Evolutionary conservation across 139 green algal species (phyloP).

Genomic region (Diplosphaera chodatii): DNA sequence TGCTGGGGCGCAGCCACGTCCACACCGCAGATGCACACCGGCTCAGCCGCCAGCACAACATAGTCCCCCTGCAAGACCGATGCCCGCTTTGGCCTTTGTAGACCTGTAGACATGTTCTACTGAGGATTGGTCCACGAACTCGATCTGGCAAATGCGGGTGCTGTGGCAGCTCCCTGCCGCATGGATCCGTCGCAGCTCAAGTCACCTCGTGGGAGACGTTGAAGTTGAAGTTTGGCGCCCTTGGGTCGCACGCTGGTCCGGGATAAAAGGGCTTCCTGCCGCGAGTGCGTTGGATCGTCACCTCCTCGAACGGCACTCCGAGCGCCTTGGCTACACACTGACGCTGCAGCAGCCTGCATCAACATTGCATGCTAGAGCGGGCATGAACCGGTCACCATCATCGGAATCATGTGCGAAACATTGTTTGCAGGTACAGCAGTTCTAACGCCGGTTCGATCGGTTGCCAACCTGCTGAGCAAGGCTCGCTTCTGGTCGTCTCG

Average conservation of each 20-base stretch:
- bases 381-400: too few species aligned
- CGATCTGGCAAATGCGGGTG: too few species aligned
- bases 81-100: too few species aligned
- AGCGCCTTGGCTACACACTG: slow-evolving; percentile 12
- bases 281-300: slow-evolving; percentile 47
- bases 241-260: not conserved
- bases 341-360: slow-evolving; percentile 37
- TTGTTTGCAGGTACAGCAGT: too few species aligned
- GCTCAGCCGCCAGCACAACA: slow-evolving; percentile 67
- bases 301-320: slow-evolving; percentile 22
- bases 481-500: slow-evolving; percentile 42
- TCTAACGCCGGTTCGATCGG: too few species aligned
- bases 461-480: slow-evolving; percentile 38
- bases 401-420: too few species aligned
- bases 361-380: too few species aligned
- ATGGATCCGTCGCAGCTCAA: too few species aligned
- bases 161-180: too few species aligned
- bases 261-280: slow-evolving; percentile 61
- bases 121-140: too few species aligned
- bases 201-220: slow-evolving; percentile 82
- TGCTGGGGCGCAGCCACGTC: slow-evolving; percentile 70
- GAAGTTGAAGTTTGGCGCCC: slow-evolving; percentile 80
- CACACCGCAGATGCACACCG: slow-evolving; percentile 59
- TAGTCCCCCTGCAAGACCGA: slow-evolving; percentile 68
- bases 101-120: too few species aligned